Conservation (phyloP, 2,329 filamentous ascomycete genomes). For the Emergomyces orientalis region DNA sequence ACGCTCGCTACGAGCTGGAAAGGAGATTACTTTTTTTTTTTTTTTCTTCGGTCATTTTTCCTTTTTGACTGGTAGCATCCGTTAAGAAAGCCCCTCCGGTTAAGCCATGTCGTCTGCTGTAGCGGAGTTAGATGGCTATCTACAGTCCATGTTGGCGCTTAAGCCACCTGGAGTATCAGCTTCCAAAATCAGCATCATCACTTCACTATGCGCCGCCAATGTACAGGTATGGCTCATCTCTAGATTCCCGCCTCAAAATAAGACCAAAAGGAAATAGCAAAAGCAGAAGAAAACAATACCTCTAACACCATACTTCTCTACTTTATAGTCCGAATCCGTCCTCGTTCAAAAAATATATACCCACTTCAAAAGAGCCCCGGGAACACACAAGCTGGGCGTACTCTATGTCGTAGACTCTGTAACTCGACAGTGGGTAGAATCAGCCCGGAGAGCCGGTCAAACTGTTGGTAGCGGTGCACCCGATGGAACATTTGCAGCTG, state of each 20-base stretch:
- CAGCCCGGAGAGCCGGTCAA: conserved; percentile 79
- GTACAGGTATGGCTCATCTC: conserved; percentile 61
- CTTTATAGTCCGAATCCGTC: conserved; percentile 72
- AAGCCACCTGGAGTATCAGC: conserved; percentile 93
- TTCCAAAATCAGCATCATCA: conserved; percentile 81
- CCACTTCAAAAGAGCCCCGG: conserved; percentile 89
- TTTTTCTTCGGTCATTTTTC: conserved; percentile 3
- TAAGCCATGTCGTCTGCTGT: conserved; percentile 66
- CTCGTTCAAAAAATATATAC: conserved; percentile 95
- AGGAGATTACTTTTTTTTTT: neutral
- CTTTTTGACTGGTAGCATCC: conserved; percentile 10
- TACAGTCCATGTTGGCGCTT: conserved; percentile 82
- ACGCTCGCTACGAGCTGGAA: conserved; percentile 1
- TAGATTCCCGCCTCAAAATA: neutral
- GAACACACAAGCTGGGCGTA: conserved; percentile 95
- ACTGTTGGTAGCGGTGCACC: conserved; percentile 68
- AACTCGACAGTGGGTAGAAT: conserved; percentile 96
- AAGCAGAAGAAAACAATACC: neutral
- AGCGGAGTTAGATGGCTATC: conserved; percentile 78
- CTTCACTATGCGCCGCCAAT: conserved; percentile 75
- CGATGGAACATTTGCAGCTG: conserved; percentile 88
- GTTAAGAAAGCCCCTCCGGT: conserved; percentile 3
- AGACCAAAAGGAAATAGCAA: conserved; percentile 4
- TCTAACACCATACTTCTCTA: conserved; percentile 23
- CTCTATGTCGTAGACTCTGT: conserved; percentile 99